Evolutionary conservation across 192 early-diverging fungal genomes (phyloP).

Genomic region (Pilaira anomala): DNA sequence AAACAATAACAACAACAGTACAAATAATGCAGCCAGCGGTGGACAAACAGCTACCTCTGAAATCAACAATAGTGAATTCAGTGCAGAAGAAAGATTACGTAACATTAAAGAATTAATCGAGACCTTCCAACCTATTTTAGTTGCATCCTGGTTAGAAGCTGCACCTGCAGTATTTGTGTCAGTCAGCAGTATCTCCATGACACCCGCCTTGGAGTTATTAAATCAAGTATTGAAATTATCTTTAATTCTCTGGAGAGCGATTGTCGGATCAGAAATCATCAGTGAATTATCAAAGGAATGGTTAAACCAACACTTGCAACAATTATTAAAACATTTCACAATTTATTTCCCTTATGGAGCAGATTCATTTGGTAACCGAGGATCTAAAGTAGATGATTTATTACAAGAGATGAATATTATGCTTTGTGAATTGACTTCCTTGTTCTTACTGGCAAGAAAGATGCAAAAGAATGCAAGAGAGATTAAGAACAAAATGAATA

Average conservation of each 20-base stretch:
- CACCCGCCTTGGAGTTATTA: conserved; percentile 60
- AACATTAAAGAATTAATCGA: conserved; percentile 38
- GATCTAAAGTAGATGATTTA: conserved; percentile 52
- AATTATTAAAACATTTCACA: conserved; percentile 64
- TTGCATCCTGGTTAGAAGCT: conserved; percentile 77
- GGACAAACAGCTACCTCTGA: neutral
- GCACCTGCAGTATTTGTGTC: conserved; percentile 63
- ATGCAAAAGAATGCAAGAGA: conserved; percentile 28
- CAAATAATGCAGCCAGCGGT: neutral
- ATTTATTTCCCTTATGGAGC: conserved; percentile 77
- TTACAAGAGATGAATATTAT: conserved; percentile 70
- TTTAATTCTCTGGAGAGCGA: conserved; percentile 69
- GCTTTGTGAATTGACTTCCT: conserved; percentile 61
- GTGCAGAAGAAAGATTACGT: conserved; percentile 24
- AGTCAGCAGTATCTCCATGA: conserved; percentile 42
- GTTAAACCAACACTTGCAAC: conserved; percentile 50
- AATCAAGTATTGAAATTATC: conserved; percentile 61
- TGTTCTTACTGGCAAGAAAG: conserved; percentile 49
- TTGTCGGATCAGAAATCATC: conserved; percentile 27
- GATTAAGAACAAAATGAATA: conserved; percentile 15
- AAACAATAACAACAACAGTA: conserved; percentile 4
- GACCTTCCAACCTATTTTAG: conserved; percentile 61
- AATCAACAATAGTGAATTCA: conserved; percentile 21
- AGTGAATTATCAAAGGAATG: conserved; percentile 34
- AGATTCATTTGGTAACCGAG: conserved; percentile 43